A percentile compares a stretch with the other conserved stretches of the same genome.
These are phyloP conservation scores for Mycena leptocephala DNA, from an alignment of 768 basidiomycete genomes.

Conservation along the genomic window DNA sequence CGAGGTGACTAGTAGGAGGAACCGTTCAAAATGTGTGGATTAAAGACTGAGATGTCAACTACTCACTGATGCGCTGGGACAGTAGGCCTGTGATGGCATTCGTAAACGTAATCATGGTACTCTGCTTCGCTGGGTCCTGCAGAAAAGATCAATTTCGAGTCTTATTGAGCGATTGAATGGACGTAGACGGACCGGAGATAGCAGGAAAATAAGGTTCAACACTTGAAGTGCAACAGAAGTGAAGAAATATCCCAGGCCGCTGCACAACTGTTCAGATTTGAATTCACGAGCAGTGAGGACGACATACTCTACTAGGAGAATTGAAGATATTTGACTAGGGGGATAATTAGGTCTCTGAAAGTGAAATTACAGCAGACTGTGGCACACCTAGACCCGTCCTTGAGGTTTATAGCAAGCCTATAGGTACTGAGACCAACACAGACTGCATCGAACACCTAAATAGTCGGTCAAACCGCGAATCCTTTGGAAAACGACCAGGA, in stretches of 20 bases:
- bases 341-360: background rate
- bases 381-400: background rate
- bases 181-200: background rate
- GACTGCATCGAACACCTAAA: background rate
- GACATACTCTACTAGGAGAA: background rate
- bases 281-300: background rate
- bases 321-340: background rate
- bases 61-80: slow-evolving; percentile 7
- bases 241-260: slow-evolving; percentile 3
- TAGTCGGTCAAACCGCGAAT: background rate
- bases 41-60: background rate
- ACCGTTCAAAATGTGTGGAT: background rate
- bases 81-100: slow-evolving; percentile 1
- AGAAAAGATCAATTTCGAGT: background rate
- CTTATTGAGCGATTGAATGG: background rate
- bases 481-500: background rate
- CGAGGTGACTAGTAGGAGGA: background rate
- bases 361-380: background rate
- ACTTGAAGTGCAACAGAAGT: background rate
- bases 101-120: slow-evolving; percentile 2
- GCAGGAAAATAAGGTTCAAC: slow-evolving; percentile 1
- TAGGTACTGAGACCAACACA: background rate
- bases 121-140: slow-evolving; percentile 4
- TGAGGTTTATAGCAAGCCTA: background rate
- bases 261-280: background rate